Conservation (phyloP, 2,329 filamentous ascomycete species). For the Biscogniauxia marginata region DNA sequence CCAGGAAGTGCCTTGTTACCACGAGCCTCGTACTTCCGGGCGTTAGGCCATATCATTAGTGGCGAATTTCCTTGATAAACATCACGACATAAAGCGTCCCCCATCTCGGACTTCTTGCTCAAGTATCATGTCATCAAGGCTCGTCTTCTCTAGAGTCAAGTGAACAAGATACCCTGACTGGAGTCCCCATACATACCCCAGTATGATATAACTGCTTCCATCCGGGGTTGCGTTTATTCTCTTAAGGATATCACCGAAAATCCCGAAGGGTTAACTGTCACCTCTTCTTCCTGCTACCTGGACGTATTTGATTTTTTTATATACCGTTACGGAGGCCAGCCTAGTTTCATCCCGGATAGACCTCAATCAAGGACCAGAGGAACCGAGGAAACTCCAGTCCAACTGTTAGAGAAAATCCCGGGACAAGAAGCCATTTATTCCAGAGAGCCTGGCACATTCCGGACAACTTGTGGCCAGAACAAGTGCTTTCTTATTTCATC, state of each 20-base stretch:
- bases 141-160: constrained; percentile 15
- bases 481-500: constrained; percentile 22
- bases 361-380: background rate
- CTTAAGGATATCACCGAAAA: constrained; percentile 21
- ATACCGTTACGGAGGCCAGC: background rate
- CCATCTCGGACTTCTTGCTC: constrained; percentile 15
- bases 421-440: constrained; percentile 9
- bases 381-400: background rate
- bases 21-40: constrained; percentile 17
- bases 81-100: constrained; percentile 22
- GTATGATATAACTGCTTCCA: constrained; percentile 22
- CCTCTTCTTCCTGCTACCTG: constrained; percentile 20
- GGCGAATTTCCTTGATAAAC: constrained; percentile 18
- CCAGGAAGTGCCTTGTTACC: constrained; percentile 20
- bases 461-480: constrained; percentile 13
- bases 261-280: constrained; percentile 19
- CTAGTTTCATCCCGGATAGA: background rate
- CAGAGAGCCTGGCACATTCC: constrained; percentile 14
- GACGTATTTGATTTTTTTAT: constrained; percentile 8
- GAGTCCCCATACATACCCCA: constrained; percentile 18
- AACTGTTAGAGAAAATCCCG: background rate
- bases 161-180: constrained; percentile 16
- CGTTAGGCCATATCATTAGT: constrained; percentile 11
- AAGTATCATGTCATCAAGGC: constrained; percentile 8
- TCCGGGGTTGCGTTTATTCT: constrained; percentile 19